phyloP scores from a whole-genome alignment of 73 alveolate genomes.

The Halteria grandinella region DNA sequence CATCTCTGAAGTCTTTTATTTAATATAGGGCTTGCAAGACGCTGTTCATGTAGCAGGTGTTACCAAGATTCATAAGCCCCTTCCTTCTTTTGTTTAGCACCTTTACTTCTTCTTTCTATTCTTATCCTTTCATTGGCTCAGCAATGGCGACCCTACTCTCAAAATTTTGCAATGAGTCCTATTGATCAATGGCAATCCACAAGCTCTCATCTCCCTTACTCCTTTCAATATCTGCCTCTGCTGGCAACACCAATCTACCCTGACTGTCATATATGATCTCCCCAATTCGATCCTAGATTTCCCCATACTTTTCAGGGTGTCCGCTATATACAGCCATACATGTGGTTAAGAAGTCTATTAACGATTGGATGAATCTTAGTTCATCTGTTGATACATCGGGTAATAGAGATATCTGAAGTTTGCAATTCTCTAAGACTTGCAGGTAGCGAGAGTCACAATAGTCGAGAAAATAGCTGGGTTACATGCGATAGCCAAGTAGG shows the following conservation, averaged over 20 bases:
- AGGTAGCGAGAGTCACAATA: conserved; percentile 34
- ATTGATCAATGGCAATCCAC: background rate
- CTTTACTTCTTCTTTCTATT: background rate
- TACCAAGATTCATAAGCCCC: conserved; percentile 65
- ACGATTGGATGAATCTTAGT: too few relatives aligned
- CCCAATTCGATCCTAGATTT: conserved; percentile 33
- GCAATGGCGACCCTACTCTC: background rate
- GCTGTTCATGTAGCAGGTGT: conserved; percentile 93
- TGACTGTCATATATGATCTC: conserved; percentile 13
- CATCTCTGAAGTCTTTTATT: conserved; percentile 59
- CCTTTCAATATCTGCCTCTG: background rate
- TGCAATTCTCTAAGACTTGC: too few relatives aligned
- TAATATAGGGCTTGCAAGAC: conserved; percentile 86
- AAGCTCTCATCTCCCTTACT: background rate
- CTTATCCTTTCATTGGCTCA: background rate
- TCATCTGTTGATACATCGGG: too few relatives aligned
- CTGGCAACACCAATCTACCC: background rate
- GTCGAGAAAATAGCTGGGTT: conserved; percentile 33
- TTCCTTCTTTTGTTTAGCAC: background rate
- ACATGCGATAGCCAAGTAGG: conserved; percentile 5
- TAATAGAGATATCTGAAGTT: too few relatives aligned
- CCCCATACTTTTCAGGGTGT: conserved; percentile 37
- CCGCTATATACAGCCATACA: conserved; percentile 25
- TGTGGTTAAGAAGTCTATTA: background rate
- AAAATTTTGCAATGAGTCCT: background rate